A percentile compares a stretch with the other conserved stretches of the same genome.
Conservation (phyloP, 2,329 filamentous ascomycete genomes). For the Paecilomyces variotii region DNA sequence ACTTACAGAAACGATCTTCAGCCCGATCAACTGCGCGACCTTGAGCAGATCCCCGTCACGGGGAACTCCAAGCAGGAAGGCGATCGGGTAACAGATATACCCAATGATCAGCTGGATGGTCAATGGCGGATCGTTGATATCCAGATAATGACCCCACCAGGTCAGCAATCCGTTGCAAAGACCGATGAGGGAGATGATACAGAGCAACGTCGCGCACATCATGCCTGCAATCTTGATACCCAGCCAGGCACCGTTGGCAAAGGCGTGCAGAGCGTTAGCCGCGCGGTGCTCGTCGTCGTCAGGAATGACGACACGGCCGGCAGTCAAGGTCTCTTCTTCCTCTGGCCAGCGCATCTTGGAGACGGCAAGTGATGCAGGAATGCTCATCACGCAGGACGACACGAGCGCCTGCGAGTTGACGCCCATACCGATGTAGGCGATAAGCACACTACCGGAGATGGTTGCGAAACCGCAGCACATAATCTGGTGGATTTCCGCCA, state of each 20-base stretch:
- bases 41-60: conserved; percentile 56
- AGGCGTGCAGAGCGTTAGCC: conserved; percentile 76
- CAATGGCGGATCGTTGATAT: conserved; percentile 61
- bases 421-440: conserved; percentile 77
- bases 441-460: conserved; percentile 78
- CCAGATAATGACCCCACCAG: conserved; percentile 76
- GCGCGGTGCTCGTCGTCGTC: conserved; percentile 64
- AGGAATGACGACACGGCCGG: conserved; percentile 71
- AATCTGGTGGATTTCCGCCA: conserved; percentile 83
- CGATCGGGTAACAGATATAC: conserved; percentile 69
- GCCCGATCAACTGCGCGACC: conserved; percentile 70
- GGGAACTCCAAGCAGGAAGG: conserved; percentile 74
- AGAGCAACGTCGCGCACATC: conserved; percentile 71
- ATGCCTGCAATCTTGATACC: conserved; percentile 81
- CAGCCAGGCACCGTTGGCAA: conserved; percentile 76
- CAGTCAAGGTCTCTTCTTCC: conserved; percentile 75
- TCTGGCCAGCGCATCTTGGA: conserved; percentile 88
- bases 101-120: conserved; percentile 68
- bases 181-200: conserved; percentile 69
- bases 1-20: conserved; percentile 68
- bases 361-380: conserved; percentile 80
- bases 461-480: conserved; percentile 91
- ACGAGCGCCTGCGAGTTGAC: conserved; percentile 78
- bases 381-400: conserved; percentile 91
- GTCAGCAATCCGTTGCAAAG: conserved; percentile 68